phyloP scores from a whole-genome alignment of 2,329 filamentous ascomycete species.

The Colletotrichum melonis region DNA sequence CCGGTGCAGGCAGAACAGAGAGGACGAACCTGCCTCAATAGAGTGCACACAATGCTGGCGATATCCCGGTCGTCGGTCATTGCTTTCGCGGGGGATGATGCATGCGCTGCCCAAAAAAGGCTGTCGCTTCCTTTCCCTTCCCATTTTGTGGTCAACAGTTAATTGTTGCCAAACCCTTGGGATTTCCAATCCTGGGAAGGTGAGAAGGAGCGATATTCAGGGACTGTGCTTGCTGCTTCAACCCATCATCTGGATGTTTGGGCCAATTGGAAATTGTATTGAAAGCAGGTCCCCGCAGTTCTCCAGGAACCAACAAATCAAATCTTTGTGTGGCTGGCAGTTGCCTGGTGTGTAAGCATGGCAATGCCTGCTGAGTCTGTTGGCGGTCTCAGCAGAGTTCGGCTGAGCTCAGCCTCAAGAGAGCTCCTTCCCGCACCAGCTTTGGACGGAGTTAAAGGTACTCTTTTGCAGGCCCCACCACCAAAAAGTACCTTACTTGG shows the following conservation, averaged over 20 bases:
- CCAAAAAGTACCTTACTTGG: background rate
- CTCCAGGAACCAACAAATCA: background rate
- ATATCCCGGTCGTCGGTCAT: background rate
- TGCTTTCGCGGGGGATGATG: background rate
- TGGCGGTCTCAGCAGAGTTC: background rate
- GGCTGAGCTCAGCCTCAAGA: slow-evolving; percentile 15
- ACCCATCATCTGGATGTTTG: background rate
- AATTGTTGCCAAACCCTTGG: background rate
- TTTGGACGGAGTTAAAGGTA: background rate
- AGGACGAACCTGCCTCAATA: background rate
- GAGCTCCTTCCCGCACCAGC: background rate
- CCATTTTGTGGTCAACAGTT: background rate
- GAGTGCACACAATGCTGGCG: background rate
- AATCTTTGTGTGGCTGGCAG: slow-evolving; percentile 1
- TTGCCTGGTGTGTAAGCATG: background rate
- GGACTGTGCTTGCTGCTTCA: background rate
- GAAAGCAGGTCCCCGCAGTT: slow-evolving; percentile 12
- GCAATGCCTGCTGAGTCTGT: slow-evolving; percentile 5
- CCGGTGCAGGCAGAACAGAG: background rate
- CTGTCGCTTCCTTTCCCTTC: background rate
- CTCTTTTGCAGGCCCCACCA: background rate
- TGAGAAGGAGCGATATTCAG: background rate
- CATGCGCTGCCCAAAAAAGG: background rate
- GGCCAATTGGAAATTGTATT: background rate
- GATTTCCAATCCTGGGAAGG: background rate